Evolutionary conservation across 2,329 filamentous ascomycete species (phyloP).

Genomic region (Penicillium sp.): DNA sequence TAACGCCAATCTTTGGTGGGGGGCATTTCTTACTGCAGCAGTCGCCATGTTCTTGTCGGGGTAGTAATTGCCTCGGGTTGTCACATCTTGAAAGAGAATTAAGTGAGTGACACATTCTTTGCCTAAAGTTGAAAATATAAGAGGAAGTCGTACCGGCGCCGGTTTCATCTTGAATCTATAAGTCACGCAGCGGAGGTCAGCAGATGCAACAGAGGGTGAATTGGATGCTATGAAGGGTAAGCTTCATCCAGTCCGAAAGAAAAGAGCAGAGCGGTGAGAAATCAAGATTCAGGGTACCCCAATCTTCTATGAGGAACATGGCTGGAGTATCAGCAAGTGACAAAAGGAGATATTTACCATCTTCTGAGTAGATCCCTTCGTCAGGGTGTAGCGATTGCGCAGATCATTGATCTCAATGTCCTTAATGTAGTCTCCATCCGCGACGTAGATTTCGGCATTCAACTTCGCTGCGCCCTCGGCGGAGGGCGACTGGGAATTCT

Average conservation of each 20-base stretch:
- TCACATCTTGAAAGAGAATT: conserved; percentile 77
- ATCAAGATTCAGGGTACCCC: conserved; percentile 33
- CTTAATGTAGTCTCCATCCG: conserved; percentile 96
- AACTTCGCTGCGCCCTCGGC: conserved; percentile 57
- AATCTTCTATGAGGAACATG: conserved; percentile 37
- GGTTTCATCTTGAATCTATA: conserved; percentile 99
- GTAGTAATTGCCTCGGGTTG: conserved; percentile 92
- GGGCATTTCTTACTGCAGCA: conserved; percentile 65
- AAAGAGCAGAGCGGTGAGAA: conserved; percentile 27
- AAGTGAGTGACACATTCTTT: conserved; percentile 58
- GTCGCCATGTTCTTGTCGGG: conserved; percentile 98
- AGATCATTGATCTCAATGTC: conserved; percentile 99
- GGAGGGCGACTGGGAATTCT: conserved; percentile 54
- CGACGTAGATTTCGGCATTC: conserved; percentile 86
- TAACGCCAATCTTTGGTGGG: background rate
- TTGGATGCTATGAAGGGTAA: conserved; percentile 65
- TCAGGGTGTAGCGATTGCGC: conserved; percentile 93
- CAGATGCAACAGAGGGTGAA: conserved; percentile 76
- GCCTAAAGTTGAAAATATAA: conserved; percentile 45
- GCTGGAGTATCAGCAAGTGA: conserved; percentile 63
- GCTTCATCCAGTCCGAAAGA: conserved; percentile 60
- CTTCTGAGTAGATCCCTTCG: conserved; percentile 95
- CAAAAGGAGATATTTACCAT: conserved; percentile 91
- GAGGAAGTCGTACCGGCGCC: conserved; percentile 86
- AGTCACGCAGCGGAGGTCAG: conserved; percentile 85